Base-by-base conservation (phyloP, 768 basidiomycete species). In the Macrolepiota albuminosa region DNA sequence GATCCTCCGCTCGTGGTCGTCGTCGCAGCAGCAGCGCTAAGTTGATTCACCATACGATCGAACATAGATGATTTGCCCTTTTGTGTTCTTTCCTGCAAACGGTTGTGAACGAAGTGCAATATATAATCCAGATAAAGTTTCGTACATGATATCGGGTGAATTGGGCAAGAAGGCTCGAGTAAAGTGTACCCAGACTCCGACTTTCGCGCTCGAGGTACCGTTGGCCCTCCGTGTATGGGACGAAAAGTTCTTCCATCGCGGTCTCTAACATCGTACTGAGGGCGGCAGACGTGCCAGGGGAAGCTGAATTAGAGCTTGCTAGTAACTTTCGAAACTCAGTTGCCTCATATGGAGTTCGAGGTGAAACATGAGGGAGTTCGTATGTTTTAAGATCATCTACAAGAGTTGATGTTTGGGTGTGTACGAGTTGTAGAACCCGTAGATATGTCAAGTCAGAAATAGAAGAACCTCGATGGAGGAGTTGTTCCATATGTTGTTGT, bases 171-270 rank as follows among this genome's bases (percentile, higher is more conserved):
- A 90, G 83, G 21, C 74, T 79, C 7, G 86, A 82, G 68, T 95
- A 98, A 13, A 98, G 78, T 45, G 89, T 84, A 1, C 84, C 84
- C 49, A 98, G 70, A 67, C 86, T 93, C 69, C 86, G 89, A 63
- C 84, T 90, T 77, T 99, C 97, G 45, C 87, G 85, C 67, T 98
- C 97, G 4, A 98, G 81, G 69, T 98, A 98, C 58, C 94, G 78
- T 60, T 86, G 86, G 3, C 92, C 94, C 73, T 99, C 96, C 1
- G 88, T 89, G 68, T 95, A 98, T 3, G 93, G 91, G 24, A 95
- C 85, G 63, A 98, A 98, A 21, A 98, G 82, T 69, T 98, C 97
- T 63, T 98, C 97, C 84, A 97, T 88, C 8, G 94, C 91, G 8
- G 85, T 87, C 71, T 98, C 97, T n/a, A 99, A 80, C 91, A 98